These are phyloP conservation scores for Cytospora leucostoma DNA, from an alignment of 2,329 filamentous ascomycete species.

Conservation along the genomic window DNA sequence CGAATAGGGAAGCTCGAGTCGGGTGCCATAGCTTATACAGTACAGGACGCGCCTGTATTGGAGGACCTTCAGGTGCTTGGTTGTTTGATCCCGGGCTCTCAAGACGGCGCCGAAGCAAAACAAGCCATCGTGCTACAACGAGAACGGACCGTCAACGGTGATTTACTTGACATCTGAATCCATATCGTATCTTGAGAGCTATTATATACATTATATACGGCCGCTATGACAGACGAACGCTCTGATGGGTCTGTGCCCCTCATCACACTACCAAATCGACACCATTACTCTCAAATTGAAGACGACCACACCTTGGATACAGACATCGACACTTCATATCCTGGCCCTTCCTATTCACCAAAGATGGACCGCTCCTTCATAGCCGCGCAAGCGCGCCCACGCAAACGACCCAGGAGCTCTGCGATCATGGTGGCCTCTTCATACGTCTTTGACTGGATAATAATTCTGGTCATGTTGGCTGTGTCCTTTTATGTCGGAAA, in stretches of 20 bases:
- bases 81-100: too few relatives aligned
- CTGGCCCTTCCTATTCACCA: constrained; percentile 1
- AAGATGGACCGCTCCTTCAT: constrained; percentile 23
- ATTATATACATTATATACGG: not conserved
- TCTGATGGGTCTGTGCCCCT: constrained; percentile 24
- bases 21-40: too few relatives aligned
- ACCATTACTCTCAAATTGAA: constrained; percentile 16
- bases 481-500: constrained; percentile 61
- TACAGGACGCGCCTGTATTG: too few relatives aligned
- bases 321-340: constrained; percentile 20
- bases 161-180: not conserved
- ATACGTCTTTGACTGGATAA: constrained; percentile 74
- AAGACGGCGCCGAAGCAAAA: not conserved
- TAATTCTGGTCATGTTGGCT: constrained; percentile 61
- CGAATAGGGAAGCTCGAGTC: too few relatives aligned
- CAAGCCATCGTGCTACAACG: not conserved
- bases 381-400: constrained; percentile 22
- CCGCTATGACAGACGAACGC: constrained; percentile 9
- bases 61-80: too few relatives aligned
- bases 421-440: constrained; percentile 55
- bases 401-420: constrained; percentile 30
- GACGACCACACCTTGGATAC: constrained; percentile 5
- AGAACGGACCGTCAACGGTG: not conserved
- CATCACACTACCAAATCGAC: constrained; percentile 19
- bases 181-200: not conserved